phyloP scores from a whole-genome alignment of 192 early-diverging fungal species.

The Coemansia sp. region DNA sequence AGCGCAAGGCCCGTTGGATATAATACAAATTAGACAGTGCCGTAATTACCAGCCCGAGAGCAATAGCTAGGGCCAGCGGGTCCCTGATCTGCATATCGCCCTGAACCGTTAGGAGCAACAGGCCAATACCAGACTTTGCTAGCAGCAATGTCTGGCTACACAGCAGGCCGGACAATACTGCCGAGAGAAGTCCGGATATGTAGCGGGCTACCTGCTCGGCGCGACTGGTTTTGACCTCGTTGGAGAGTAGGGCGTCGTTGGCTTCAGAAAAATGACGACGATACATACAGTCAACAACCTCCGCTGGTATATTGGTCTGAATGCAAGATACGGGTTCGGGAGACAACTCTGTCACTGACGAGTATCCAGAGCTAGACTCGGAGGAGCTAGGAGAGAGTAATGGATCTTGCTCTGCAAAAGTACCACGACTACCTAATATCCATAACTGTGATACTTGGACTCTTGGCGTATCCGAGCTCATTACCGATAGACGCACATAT shows the following conservation, averaged over 20 bases:
- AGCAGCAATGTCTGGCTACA: slow-evolving; percentile 75
- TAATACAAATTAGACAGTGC: slow-evolving; percentile 68
- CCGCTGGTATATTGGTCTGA: neutral
- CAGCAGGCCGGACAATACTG: slow-evolving; percentile 70
- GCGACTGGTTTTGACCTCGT: slow-evolving; percentile 27
- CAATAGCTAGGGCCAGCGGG: slow-evolving; percentile 70
- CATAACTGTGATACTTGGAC: slow-evolving; percentile 11
- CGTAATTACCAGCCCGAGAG: slow-evolving; percentile 57
- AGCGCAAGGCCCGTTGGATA: slow-evolving; percentile 70
- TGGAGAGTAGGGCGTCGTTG: slow-evolving; percentile 14
- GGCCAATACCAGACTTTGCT: slow-evolving; percentile 77
- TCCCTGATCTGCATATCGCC: slow-evolving; percentile 70
- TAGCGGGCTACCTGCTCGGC: slow-evolving; percentile 39
- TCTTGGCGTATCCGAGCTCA: neutral
- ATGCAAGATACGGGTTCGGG: neutral
- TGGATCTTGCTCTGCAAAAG: neutral
- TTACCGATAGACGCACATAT: slow-evolving; percentile 3
- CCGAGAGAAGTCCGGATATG: slow-evolving; percentile 65
- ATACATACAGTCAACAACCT: slow-evolving; percentile 23
- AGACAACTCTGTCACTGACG: slow-evolving; percentile 9
- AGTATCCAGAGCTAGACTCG: slow-evolving; percentile 7
- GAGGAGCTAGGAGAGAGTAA: neutral
- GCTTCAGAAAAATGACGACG: slow-evolving; percentile 34
- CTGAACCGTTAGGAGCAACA: slow-evolving; percentile 64
- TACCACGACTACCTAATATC: neutral